These are phyloP conservation scores for Phytomonas sp. DNA, from an alignment of 208 protist genomes.

Conservation along the genomic window DNA sequence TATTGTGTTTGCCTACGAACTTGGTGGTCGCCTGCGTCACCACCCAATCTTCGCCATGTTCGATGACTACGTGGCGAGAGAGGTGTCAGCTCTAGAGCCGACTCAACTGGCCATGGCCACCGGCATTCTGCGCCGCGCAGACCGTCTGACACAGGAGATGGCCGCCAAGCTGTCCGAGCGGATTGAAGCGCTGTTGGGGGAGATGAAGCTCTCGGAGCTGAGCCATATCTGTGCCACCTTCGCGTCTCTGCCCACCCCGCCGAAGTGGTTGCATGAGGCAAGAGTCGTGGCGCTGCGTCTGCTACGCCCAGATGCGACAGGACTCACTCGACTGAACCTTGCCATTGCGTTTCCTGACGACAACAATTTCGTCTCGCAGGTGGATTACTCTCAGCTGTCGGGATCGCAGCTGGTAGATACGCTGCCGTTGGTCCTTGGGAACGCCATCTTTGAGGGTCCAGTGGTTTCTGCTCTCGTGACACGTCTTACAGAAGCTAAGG, in stretches of 20 bases:
- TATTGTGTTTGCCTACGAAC: slow-evolving; percentile 77
- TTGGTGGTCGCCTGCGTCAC: slow-evolving; percentile 61
- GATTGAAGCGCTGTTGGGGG: slow-evolving; percentile 61
- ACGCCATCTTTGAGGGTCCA: slow-evolving; percentile 22
- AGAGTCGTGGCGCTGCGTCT: slow-evolving; percentile 55
- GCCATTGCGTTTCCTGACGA: slow-evolving; percentile 69
- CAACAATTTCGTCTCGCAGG: slow-evolving; percentile 21
- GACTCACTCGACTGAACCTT: slow-evolving; percentile 46
- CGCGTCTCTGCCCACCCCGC: slow-evolving; percentile 31
- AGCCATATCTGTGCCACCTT: slow-evolving; percentile 80
- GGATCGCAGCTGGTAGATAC: slow-evolving; percentile 62
- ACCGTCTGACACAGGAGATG: slow-evolving; percentile 52
- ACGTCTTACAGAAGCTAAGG: slow-evolving; percentile 27
- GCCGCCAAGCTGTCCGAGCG: slow-evolving; percentile 36
- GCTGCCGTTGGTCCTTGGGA: slow-evolving; percentile 32
- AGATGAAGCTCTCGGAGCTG: slow-evolving; percentile 71
- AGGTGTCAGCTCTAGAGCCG: slow-evolving; percentile 46
- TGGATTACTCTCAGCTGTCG: slow-evolving; percentile 54
- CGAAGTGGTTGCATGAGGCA: slow-evolving; percentile 67
- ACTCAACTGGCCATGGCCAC: slow-evolving; percentile 72
- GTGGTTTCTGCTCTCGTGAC: slow-evolving; percentile 32
- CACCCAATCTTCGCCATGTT: slow-evolving; percentile 48
- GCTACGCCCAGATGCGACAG: slow-evolving; percentile 17
- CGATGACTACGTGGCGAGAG: slow-evolving; percentile 37
- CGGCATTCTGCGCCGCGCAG: slow-evolving; percentile 68